Conservation (phyloP, 768 basidiomycete species). For the Tulasnella sp. region DNA sequence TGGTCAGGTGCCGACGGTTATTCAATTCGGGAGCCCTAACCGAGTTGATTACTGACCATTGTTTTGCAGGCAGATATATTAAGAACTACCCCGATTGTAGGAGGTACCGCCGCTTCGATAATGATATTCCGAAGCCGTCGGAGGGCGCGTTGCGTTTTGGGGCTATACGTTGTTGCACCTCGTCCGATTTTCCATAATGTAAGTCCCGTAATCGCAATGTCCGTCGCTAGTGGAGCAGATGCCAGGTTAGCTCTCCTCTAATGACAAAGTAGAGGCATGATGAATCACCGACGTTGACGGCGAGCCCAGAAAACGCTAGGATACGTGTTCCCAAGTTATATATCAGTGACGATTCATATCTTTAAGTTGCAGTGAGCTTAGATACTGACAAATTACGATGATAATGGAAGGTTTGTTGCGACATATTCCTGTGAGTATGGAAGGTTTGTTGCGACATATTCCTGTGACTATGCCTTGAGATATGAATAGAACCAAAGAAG, state of each 20-base stretch:
- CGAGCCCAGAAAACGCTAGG: not conserved
- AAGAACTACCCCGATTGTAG: not conserved
- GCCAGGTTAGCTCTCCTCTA: not conserved
- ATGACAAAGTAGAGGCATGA: not conserved
- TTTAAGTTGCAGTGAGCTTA: not conserved
- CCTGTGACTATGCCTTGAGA: not conserved
- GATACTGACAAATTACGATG: not conserved
- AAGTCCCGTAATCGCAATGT: slow-evolving; percentile 12
- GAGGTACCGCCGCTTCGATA: slow-evolving; percentile 2
- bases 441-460: not conserved
- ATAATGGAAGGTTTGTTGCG: no score
- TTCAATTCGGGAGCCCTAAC: not conserved
- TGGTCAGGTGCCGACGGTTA: not conserved
- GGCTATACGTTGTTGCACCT: not conserved
- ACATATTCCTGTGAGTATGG: not conserved
- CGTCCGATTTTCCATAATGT: not conserved
- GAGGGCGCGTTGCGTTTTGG: not conserved
- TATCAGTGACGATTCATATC: not conserved
- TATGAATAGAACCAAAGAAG: not conserved
- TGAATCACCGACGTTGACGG: not conserved
- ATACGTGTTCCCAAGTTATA: not conserved
- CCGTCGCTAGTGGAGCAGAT: not conserved
- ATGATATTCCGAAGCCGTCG: not conserved
- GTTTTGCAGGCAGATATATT: not conserved
- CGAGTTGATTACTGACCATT: not conserved